phyloP scores from a whole-genome alignment of 371 early-diverging fungal species.

The Thermomucor indicae-seudaticae region DNA sequence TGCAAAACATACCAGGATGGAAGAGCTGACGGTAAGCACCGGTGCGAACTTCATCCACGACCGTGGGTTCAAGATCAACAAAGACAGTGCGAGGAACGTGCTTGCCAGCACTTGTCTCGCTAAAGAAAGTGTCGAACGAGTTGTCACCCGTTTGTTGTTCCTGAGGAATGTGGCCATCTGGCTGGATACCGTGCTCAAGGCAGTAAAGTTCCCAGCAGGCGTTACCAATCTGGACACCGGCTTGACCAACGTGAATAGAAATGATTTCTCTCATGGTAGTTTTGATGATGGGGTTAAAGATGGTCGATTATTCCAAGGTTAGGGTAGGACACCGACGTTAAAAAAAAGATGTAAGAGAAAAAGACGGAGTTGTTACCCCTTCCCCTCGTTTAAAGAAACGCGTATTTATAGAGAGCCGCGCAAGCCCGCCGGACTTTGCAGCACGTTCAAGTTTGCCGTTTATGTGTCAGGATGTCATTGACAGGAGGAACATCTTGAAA shows the following conservation, averaged over 20 bases:
- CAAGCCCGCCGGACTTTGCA: too few species aligned
- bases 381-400: too few species aligned
- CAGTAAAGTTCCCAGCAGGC: constrained; percentile 98
- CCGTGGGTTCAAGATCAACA: constrained; percentile 98
- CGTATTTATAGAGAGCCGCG: constrained; percentile 2
- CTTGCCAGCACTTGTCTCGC: constrained; percentile 96
- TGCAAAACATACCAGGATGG: constrained; percentile 82
- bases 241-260: constrained; percentile 93
- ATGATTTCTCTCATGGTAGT: constrained; percentile 94
- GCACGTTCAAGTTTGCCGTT: too few species aligned
- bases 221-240: constrained; percentile 99
- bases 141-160: constrained; percentile 30
- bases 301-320: constrained; percentile 19
- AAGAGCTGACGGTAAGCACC: constrained; percentile 96
- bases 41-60: constrained; percentile 95
- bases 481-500: too few species aligned
- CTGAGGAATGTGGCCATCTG: constrained; percentile 90
- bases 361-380: neutral
- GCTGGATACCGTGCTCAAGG: constrained; percentile 86
- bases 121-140: constrained; percentile 86
- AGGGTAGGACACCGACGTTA: constrained; percentile 28
- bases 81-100: constrained; percentile 99
- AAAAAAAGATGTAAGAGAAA: neutral
- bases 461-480: too few species aligned
- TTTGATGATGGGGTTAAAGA: constrained; percentile 11